These are phyloP conservation scores for Vanderwaltozyma yarrowii DNA, from an alignment of 805 yeast genomes.

Conservation along the genomic window DNA sequence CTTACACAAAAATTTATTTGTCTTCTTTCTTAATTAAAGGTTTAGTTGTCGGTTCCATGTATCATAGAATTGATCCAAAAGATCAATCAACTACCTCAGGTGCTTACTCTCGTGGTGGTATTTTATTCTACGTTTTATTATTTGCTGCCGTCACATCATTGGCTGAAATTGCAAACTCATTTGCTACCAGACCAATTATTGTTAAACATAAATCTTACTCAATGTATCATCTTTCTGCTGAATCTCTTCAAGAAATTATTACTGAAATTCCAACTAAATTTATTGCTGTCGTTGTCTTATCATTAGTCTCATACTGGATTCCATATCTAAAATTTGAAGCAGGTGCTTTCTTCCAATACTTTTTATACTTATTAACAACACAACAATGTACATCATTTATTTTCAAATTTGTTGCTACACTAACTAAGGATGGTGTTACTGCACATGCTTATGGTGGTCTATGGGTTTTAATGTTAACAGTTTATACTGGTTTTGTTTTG, in stretches of 20 bases:
- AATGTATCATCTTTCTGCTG: conserved; percentile 55
- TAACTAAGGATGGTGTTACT: conserved; percentile 42
- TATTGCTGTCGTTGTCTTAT: conserved; percentile 38
- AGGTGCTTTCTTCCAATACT: conserved; percentile 44
- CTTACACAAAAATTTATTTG: conserved; percentile 42
- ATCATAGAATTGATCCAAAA: conserved; percentile 36
- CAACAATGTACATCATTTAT: conserved; percentile 45
- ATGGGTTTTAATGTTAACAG: conserved; percentile 45
- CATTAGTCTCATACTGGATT: conserved; percentile 43
- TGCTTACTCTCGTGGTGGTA: conserved; percentile 54
- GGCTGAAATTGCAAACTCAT: conserved; percentile 51
- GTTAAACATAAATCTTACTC: conserved; percentile 57
- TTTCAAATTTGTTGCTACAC: conserved; percentile 44
- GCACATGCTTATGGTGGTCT: conserved; percentile 49
- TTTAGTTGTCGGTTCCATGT: conserved; percentile 50
- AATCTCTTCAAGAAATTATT: conserved; percentile 45
- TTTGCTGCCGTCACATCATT: conserved; percentile 51
- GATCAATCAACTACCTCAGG: conserved; percentile 38
- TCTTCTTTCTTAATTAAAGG: conserved; percentile 48
- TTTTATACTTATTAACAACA: conserved; percentile 36
- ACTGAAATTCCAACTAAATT: conserved; percentile 50
- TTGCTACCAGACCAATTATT: conserved; percentile 51
- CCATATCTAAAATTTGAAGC: conserved; percentile 41
- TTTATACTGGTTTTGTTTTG: conserved; percentile 46
- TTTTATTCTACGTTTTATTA: conserved; percentile 49